Conservation (phyloP, 1,284 basidiomycete species). For the Trichosporon ovoides region DNA sequence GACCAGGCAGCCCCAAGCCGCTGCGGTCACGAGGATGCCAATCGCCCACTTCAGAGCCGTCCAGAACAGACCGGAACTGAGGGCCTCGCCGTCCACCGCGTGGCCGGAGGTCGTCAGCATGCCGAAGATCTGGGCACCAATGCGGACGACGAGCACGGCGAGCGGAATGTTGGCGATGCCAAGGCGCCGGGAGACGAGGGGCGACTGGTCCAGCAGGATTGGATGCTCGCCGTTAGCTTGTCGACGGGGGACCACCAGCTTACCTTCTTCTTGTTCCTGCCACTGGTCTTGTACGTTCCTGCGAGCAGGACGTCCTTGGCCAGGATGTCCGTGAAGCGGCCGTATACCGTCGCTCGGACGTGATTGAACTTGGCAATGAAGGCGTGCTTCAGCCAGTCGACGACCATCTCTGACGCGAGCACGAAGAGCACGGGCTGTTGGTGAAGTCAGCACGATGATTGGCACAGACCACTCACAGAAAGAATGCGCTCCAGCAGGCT, state of each 20-base stretch:
- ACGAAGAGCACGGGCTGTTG: constrained; percentile 85
- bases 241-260: constrained; percentile 14
- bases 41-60: constrained; percentile 59
- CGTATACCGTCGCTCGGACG: constrained; percentile 91
- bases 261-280: constrained; percentile 57
- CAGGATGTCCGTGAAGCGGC: constrained; percentile 90
- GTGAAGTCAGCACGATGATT: constrained; percentile 6
- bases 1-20: constrained; percentile 80
- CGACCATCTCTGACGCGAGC: constrained; percentile 82
- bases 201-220: constrained; percentile 90
- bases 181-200: constrained; percentile 83
- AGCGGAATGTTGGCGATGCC: constrained; percentile 94
- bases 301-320: constrained; percentile 87
- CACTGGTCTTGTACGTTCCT: constrained; percentile 48
- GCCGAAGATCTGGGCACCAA: constrained; percentile 69
- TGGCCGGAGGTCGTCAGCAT: constrained; percentile 56
- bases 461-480: constrained; percentile 57
- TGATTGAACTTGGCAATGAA: constrained; percentile 98
- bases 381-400: constrained; percentile 99
- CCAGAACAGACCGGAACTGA: constrained; percentile 43
- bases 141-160: constrained; percentile 81
- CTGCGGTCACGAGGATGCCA: constrained; percentile 56
- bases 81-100: constrained; percentile 22
- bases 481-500: constrained; percentile 72
- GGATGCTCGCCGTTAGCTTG: constrained; percentile 52